A percentile compares a stretch with the other conserved stretches of the same genome.
These are phyloP conservation scores for Cercospora citrullina DNA, from an alignment of 2,329 filamentous ascomycete genomes.

Conservation along the genomic window DNA sequence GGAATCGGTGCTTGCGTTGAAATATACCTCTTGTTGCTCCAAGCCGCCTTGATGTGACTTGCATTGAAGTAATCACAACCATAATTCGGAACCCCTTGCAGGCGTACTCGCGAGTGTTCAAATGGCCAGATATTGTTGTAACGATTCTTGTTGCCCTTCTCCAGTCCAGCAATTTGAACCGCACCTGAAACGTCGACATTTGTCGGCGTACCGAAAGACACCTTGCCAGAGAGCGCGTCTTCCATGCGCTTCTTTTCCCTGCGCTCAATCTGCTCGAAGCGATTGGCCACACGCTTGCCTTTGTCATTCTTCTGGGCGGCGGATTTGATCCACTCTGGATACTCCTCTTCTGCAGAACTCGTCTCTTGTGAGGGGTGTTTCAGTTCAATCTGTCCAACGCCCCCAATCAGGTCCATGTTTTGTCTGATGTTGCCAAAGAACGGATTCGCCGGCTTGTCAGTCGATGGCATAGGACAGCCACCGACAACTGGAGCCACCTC, in stretches of 20 bases:
- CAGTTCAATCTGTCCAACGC: slow-evolving; percentile 76
- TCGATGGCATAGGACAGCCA: slow-evolving; percentile 76
- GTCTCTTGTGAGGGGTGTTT: slow-evolving; percentile 58
- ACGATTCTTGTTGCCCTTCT: slow-evolving; percentile 91
- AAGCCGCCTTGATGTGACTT: slow-evolving; percentile 75
- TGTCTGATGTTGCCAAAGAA: slow-evolving; percentile 97
- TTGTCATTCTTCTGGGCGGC: slow-evolving; percentile 68
- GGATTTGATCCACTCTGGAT: slow-evolving; percentile 76
- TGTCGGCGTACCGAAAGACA: slow-evolving; percentile 53
- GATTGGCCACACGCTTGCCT: slow-evolving; percentile 77
- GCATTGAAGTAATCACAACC: slow-evolving; percentile 95
- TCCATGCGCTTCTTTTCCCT: slow-evolving; percentile 91
- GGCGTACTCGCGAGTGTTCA: slow-evolving; percentile 83
- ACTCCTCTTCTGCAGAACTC: slow-evolving; percentile 48
- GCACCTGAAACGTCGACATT: slow-evolving; percentile 27
- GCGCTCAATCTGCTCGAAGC: slow-evolving; percentile 80
- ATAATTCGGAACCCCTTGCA: slow-evolving; percentile 66
- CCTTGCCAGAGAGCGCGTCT: slow-evolving; percentile 66
- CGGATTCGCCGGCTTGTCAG: slow-evolving; percentile 71
- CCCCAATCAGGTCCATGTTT: slow-evolving; percentile 91
- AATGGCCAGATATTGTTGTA: slow-evolving; percentile 99
- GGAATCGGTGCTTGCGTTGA: slow-evolving; percentile 92
- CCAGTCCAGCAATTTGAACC: slow-evolving; percentile 84
- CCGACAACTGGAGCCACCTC: slow-evolving; percentile 78
- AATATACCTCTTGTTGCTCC: slow-evolving; percentile 91